Conservation (phyloP, 2,329 filamentous ascomycete species). For the Colletotrichum sansevieriae region DNA sequence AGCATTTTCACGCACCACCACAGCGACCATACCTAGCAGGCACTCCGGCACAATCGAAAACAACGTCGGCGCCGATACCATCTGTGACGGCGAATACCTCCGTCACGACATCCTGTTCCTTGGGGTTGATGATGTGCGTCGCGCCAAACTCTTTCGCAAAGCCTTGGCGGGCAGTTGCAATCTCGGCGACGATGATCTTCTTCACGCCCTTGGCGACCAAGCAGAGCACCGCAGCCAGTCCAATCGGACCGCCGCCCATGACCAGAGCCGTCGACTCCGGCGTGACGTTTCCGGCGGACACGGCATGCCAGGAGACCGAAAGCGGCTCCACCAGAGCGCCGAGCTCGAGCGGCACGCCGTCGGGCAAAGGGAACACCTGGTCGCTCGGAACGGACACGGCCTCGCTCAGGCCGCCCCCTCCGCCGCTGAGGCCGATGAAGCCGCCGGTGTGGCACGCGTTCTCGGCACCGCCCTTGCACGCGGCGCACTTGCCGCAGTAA, state of each 20-base stretch:
- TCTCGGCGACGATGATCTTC: slow-evolving; percentile 70
- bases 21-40: slow-evolving; percentile 33
- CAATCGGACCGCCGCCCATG: slow-evolving; percentile 73
- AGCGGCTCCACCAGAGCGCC: slow-evolving; percentile 73
- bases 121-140: slow-evolving; percentile 38
- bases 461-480: slow-evolving; percentile 60
- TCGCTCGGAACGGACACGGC: slow-evolving; percentile 62
- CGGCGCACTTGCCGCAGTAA: slow-evolving; percentile 65
- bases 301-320: slow-evolving; percentile 74
- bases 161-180: slow-evolving; percentile 62
- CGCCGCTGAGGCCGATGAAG: slow-evolving; percentile 50
- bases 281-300: slow-evolving; percentile 47
- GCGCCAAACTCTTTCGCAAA: slow-evolving; percentile 69
- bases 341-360: slow-evolving; percentile 64
- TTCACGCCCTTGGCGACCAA: slow-evolving; percentile 65
- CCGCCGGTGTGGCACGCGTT: slow-evolving; percentile 58
- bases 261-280: slow-evolving; percentile 64
- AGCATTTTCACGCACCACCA: no score
- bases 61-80: slow-evolving; percentile 43
- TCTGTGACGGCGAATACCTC: slow-evolving; percentile 40
- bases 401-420: slow-evolving; percentile 68
- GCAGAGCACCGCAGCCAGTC: slow-evolving; percentile 70
- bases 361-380: slow-evolving; percentile 62
- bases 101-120: slow-evolving; percentile 40
- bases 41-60: slow-evolving; percentile 46